A percentile compares a stretch with the other conserved stretches of the same genome.
Evolutionary conservation across 83 land plant genomes (phyloP).

Genomic region (Picea abies): DNA sequence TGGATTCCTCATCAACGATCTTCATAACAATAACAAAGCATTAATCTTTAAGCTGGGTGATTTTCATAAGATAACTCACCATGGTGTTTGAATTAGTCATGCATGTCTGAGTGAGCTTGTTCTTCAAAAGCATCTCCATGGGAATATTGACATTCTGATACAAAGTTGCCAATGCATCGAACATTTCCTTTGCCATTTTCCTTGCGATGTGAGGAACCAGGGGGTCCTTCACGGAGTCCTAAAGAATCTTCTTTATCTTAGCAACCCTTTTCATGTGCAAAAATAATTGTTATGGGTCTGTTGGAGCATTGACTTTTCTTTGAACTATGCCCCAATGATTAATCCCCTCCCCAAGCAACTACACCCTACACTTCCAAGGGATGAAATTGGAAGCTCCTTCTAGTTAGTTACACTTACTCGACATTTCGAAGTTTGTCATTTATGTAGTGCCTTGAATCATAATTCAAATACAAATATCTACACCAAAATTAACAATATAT

Average conservation of each 20-base stretch:
- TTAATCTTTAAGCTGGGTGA: neutral
- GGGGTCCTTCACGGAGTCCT: neutral
- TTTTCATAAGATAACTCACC: neutral
- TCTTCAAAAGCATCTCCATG: neutral
- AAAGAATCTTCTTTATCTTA: neutral
- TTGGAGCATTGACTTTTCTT: neutral
- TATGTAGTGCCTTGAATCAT: too few relatives aligned
- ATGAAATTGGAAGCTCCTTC: too few relatives aligned
- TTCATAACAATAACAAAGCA: too few relatives aligned
- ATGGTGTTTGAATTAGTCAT: neutral
- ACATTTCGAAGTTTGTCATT: too few relatives aligned
- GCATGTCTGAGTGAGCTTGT: neutral
- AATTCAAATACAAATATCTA: too few relatives aligned
- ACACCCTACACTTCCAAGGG: too few relatives aligned
- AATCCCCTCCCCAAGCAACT: neutral
- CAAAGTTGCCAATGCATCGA: neutral
- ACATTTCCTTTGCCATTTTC: neutral
- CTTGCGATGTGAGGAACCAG: neutral
- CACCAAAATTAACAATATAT: too few relatives aligned
- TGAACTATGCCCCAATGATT: neutral
- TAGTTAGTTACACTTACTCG: too few relatives aligned
- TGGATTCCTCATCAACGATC: too few relatives aligned
- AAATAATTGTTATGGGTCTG: neutral
- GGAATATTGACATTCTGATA: neutral
- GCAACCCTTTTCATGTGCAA: neutral